These are phyloP conservation scores for Quercus engelmannii DNA, from an alignment of 306 rosid species.

Conservation along the genomic window DNA sequence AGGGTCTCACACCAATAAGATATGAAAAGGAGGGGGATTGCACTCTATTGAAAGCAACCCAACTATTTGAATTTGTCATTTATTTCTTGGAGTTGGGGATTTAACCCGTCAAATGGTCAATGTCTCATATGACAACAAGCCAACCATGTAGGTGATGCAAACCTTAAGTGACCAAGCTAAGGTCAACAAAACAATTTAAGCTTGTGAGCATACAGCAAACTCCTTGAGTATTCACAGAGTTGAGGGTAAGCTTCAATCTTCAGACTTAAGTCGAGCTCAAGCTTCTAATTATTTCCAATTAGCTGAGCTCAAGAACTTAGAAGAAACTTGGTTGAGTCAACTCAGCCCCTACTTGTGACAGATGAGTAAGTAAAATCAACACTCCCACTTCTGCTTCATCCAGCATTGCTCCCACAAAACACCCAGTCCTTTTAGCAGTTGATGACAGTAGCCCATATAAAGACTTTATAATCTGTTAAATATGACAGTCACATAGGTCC, in stretches of 20 bases:
- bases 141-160: neutral
- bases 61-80: neutral
- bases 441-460: neutral
- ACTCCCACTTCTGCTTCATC: neutral
- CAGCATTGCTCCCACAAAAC: neutral
- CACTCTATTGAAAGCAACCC: neutral
- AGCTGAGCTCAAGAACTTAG: neutral
- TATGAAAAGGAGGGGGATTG: neutral
- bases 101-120: neutral
- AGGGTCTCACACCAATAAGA: neutral
- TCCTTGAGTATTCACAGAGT: neutral
- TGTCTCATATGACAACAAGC: neutral
- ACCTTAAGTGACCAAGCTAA: neutral
- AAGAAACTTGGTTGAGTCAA: neutral
- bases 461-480: neutral
- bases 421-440: neutral
- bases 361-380: neutral
- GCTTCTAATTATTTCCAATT: neutral
- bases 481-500: neutral
- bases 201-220: neutral
- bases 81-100: neutral
- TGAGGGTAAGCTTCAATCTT: neutral
- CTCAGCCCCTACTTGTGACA: neutral
- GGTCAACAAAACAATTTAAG: neutral
- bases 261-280: too few species aligned